Percentiles rank a stretch among this genome's conserved stretches.
Conservation (phyloP, 495 filamentous ascomycete species). For the Lophium mytilinum region DNA sequence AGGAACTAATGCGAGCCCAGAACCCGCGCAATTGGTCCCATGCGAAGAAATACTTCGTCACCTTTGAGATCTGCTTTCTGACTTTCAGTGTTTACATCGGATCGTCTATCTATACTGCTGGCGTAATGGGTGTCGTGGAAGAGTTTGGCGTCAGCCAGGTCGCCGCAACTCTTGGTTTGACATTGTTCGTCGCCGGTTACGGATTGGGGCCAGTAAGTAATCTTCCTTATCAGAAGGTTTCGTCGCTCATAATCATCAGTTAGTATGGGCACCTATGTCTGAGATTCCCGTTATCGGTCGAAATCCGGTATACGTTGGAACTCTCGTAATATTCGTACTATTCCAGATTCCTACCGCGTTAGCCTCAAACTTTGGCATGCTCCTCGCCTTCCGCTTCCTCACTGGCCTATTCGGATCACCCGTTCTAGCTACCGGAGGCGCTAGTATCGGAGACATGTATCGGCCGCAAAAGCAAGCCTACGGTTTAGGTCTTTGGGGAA, state of each 20-base stretch:
- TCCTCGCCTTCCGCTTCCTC: slow-evolving; percentile 48
- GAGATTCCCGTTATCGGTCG: slow-evolving; percentile 46
- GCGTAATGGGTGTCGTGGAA: slow-evolving; percentile 30
- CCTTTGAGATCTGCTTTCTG: slow-evolving; percentile 38
- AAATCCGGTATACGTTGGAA: slow-evolving; percentile 42
- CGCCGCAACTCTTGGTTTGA: slow-evolving; percentile 43
- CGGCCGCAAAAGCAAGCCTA: slow-evolving; percentile 31
- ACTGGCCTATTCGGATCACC: slow-evolving; percentile 47
- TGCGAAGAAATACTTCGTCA: slow-evolving; percentile 39
- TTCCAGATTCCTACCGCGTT: slow-evolving; percentile 42
- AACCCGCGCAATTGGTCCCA: slow-evolving; percentile 39
- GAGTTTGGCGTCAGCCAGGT: slow-evolving; percentile 42
- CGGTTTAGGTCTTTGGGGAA: slow-evolving; percentile 31
- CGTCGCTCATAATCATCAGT: background rate
- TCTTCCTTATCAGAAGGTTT: too few species aligned
- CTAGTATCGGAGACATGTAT: slow-evolving; percentile 42
- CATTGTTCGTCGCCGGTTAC: slow-evolving; percentile 34
- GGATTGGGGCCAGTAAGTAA: slow-evolving; percentile 4
- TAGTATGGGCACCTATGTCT: slow-evolving; percentile 44
- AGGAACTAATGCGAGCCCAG: background rate
- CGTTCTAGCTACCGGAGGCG: slow-evolving; percentile 44
- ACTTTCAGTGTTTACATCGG: slow-evolving; percentile 45
- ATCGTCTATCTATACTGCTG: slow-evolving; percentile 39
- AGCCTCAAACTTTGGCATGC: slow-evolving; percentile 44
- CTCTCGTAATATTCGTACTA: slow-evolving; percentile 44